phyloP scores from a whole-genome alignment of 495 filamentous ascomycete species.

The Xylaria curta region DNA sequence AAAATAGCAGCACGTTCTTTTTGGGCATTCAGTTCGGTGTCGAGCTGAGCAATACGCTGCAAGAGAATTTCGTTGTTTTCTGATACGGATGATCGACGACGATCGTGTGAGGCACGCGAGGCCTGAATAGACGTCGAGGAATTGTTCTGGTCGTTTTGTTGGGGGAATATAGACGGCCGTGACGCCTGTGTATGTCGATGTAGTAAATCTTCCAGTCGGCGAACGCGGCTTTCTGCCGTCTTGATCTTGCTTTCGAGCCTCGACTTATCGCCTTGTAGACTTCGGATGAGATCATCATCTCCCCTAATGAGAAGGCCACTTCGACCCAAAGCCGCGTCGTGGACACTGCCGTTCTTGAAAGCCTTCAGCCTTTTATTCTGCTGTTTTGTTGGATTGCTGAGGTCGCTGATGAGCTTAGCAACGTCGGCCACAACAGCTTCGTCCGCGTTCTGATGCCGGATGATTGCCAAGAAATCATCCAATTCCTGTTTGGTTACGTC shows the following conservation, averaged over 20 bases:
- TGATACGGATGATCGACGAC: slow-evolving; percentile 41
- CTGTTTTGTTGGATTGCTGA: slow-evolving; percentile 74
- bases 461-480: slow-evolving; percentile 65
- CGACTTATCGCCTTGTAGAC: slow-evolving; percentile 76
- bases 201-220: slow-evolving; percentile 90
- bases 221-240: slow-evolving; percentile 87
- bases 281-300: slow-evolving; percentile 75
- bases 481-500: slow-evolving; percentile 66
- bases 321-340: slow-evolving; percentile 78
- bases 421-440: slow-evolving; percentile 57
- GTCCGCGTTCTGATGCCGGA: slow-evolving; percentile 61
- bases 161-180: slow-evolving; percentile 68
- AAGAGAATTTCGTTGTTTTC: slow-evolving; percentile 47
- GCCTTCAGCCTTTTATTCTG: slow-evolving; percentile 82
- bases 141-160: slow-evolving; percentile 54
- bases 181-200: slow-evolving; percentile 81
- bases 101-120: slow-evolving; percentile 43
- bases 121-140: slow-evolving; percentile 51
- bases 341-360: slow-evolving; percentile 95
- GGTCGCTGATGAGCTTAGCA: slow-evolving; percentile 62
- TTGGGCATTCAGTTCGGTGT: slow-evolving; percentile 73
- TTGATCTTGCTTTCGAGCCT: slow-evolving; percentile 81
- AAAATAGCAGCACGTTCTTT: slow-evolving; percentile 56
- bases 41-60: slow-evolving; percentile 74
- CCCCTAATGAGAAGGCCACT: slow-evolving; percentile 81